Conservation (phyloP, 257 asterid species). For the Ilex asprella region DNA sequence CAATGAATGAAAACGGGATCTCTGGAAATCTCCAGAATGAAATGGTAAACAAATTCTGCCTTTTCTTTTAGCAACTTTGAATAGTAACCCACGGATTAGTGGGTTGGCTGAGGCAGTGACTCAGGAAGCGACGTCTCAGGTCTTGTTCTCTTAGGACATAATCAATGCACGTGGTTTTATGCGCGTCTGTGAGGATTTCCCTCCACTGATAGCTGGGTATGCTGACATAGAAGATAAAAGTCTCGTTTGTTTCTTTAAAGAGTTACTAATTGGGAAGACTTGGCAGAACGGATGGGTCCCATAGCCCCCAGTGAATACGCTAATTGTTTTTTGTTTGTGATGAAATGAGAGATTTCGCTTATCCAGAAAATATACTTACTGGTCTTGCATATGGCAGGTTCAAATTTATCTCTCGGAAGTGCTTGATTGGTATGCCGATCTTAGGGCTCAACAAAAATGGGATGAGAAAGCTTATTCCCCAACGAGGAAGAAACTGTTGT, state of each 20-base stretch:
- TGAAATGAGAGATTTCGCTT: background rate
- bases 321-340: background rate
- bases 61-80: slow-evolving; percentile 11
- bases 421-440: slow-evolving; percentile 79
- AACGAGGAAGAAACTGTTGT: slow-evolving; percentile 81
- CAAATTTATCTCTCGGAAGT: slow-evolving; percentile 95
- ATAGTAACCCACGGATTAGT: background rate
- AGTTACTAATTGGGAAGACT: background rate
- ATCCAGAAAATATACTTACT: background rate
- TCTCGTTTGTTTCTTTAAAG: background rate
- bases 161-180: too few species aligned
- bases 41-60: slow-evolving; percentile 58
- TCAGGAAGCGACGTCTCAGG: background rate
- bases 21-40: slow-evolving; percentile 94
- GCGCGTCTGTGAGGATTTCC: too few species aligned
- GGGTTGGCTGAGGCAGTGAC: background rate
- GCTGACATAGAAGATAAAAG: background rate
- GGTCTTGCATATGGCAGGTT: slow-evolving; percentile 42
- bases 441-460: slow-evolving; percentile 74
- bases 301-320: background rate
- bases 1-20: slow-evolving; percentile 78
- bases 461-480: slow-evolving; percentile 78
- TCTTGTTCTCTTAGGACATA: background rate
- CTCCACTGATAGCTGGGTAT: too few species aligned
- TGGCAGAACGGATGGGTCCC: background rate